These are phyloP conservation scores for Rhodamnia rubescens DNA, from an alignment of 345 rosid species.

Conservation along the genomic window DNA sequence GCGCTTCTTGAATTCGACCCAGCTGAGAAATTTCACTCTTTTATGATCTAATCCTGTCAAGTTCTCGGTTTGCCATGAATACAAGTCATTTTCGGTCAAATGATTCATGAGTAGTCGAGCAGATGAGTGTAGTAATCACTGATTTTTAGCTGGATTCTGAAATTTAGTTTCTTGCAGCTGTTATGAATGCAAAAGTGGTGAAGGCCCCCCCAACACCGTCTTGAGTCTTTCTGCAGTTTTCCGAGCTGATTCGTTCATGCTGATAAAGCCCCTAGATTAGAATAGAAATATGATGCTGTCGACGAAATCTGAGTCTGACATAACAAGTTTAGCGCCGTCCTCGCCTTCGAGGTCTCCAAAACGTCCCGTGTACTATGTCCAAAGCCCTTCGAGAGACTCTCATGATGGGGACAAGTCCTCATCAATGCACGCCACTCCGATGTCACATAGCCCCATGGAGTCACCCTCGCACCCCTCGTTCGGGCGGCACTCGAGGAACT, in stretches of 20 bases:
- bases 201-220: not conserved
- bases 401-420: constrained; percentile 85
- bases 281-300: constrained; percentile 29
- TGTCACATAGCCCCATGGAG: constrained; percentile 51
- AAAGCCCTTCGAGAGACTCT: constrained; percentile 88
- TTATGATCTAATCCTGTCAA: not conserved
- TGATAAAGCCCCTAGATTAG: not conserved
- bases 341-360: constrained; percentile 79
- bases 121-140: not conserved
- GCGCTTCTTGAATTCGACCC: not conserved
- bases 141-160: not conserved
- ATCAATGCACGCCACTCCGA: constrained; percentile 44
- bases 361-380: constrained; percentile 60
- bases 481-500: constrained; percentile 81
- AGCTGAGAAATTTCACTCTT: not conserved
- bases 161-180: not conserved
- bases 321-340: constrained; percentile 67
- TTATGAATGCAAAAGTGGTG: not conserved
- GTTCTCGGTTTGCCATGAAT: not conserved
- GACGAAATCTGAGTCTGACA: constrained; percentile 60
- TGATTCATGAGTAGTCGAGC: not conserved
- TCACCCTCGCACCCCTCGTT: constrained; percentile 75
- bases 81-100: not conserved
- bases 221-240: not conserved
- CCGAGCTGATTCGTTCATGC: not conserved